These are phyloP conservation scores for Candida tibetensis DNA, from an alignment of 805 yeast species.

Conservation along the genomic window DNA sequence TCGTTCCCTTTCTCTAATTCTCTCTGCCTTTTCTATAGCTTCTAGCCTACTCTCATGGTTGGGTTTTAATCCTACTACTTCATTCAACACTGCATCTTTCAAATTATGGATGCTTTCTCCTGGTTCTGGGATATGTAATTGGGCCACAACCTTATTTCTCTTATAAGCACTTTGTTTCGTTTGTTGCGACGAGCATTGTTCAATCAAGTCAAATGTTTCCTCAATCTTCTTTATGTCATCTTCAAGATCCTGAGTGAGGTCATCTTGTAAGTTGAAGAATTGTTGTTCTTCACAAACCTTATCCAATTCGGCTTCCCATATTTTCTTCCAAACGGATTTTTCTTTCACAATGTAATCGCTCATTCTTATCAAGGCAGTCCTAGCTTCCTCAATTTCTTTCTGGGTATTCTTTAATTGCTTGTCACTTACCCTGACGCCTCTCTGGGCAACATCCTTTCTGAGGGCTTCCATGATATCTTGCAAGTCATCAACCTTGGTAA, in stretches of 20 bases:
- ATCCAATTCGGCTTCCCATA: constrained; percentile 90
- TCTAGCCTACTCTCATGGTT: constrained; percentile 82
- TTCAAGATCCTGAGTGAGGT: constrained; percentile 69
- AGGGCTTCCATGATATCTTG: constrained; percentile 90
- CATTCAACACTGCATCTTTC: constrained; percentile 75
- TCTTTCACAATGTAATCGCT: constrained; percentile 63
- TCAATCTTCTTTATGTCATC: constrained; percentile 79
- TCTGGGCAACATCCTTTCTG: constrained; percentile 84
- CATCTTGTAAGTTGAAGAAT: constrained; percentile 86
- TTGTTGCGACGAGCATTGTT: constrained; percentile 77
- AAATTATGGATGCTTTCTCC: constrained; percentile 57
- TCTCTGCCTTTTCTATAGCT: constrained; percentile 87
- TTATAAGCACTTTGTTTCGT: constrained; percentile 52
- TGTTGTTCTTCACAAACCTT: constrained; percentile 93
- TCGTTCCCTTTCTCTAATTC: constrained; percentile 67
- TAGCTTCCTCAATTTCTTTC: constrained; percentile 63
- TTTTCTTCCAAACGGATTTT: constrained; percentile 80
- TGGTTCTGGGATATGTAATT: constrained; percentile 56
- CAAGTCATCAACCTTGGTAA: constrained; percentile 82
- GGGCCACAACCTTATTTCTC: constrained; percentile 37
- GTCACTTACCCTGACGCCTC: constrained; percentile 80
- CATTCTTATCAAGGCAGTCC: constrained; percentile 49
- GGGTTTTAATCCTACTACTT: constrained; percentile 76
- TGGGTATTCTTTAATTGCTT: constrained; percentile 66
- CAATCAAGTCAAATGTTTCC: constrained; percentile 80